Percentiles rank a stretch among this genome's conserved stretches.
These are phyloP conservation scores for Cutaneotrichosporon arboriforme DNA, from an alignment of 1,284 basidiomycete genomes.

Conservation along the genomic window DNA sequence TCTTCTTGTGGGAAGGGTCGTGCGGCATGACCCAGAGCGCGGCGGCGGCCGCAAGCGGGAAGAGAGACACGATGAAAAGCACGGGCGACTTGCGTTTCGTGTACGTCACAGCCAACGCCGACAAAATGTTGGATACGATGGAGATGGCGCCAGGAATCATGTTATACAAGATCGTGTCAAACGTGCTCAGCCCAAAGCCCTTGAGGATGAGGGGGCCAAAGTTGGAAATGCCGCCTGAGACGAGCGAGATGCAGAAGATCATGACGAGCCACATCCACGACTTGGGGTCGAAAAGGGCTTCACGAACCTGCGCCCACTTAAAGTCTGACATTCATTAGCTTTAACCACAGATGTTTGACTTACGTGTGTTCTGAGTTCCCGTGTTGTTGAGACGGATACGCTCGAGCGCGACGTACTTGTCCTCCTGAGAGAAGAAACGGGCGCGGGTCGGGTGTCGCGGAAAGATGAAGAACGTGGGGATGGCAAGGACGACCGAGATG, in stretches of 20 bases:
- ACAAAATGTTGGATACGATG: conserved; percentile 27
- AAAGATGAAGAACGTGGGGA: conserved; percentile 30
- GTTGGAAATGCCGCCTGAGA: conserved; percentile 38
- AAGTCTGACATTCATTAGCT: background rate
- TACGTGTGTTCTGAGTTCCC: conserved; percentile 26
- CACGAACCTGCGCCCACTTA: conserved; percentile 40
- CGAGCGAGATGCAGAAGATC: conserved; percentile 27
- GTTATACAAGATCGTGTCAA: conserved; percentile 42
- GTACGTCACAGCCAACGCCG: conserved; percentile 40
- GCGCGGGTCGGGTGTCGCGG: conserved; percentile 42
- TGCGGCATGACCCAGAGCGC: conserved; percentile 28
- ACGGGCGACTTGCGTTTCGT: conserved; percentile 50
- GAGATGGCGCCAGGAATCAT: conserved; percentile 49
- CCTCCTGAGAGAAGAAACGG: conserved; percentile 39
- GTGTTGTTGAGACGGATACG: conserved; percentile 46
- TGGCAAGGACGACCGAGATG: conserved; percentile 23
- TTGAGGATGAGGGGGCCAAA: conserved; percentile 25
- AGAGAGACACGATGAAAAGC: conserved; percentile 46
- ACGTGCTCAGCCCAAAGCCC: conserved; percentile 36
- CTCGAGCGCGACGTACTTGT: conserved; percentile 46
- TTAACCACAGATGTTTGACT: conserved; percentile 20
- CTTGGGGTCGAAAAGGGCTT: conserved; percentile 40
- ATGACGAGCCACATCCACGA: conserved; percentile 33
- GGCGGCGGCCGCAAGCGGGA: conserved; percentile 35
- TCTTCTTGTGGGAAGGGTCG: conserved; percentile 11